Base-by-base conservation (phyloP, 805 yeast species). In the Dipodascopsis tothii region DNA sequence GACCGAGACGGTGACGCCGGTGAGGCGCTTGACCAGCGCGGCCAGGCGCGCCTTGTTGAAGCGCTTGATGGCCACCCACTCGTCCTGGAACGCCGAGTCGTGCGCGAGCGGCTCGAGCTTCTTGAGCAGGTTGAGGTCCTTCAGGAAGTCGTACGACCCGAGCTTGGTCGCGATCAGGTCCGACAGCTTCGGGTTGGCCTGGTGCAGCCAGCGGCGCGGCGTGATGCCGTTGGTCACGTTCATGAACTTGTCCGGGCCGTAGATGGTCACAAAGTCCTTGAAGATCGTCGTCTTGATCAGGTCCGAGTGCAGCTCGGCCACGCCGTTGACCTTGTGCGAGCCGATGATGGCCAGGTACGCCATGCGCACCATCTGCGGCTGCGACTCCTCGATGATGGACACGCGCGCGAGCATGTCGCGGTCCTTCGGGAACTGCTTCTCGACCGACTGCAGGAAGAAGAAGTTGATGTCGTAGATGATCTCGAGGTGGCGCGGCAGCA, bases 141-240 rank as follows among this genome's bases (percentile, higher is more conserved):
- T 76, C 63, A 87, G 69, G 62, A 69, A 87, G 19, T 74, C 76
- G 59, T 80, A 81, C 47, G 80, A 77, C 21, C 86, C 80, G 41
- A 86, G 70, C 55, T 78, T 78, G 40, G 77, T 72, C 35, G 84
- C 73, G 60, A 88, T 88, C 54, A 87, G 72, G n/a, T 66, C 68
- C 16, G 92, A 74, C 56, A 87, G 71, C 54, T 70, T 72, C 7
- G 96, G 96, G 64, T 87, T 88, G 40, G 96, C 95, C 68, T 87
- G 95, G 62, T 78, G 80, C 61, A 87, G 74, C 96, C 96, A 87
- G 68, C 96, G 80, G 73, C 96, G 79, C 56, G 96, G 96, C 2
- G 96, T 87, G 60, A 87, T 79, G 68, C 96, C 96, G 64, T 87
- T 87, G 39, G 96, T 87, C 49, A 87, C 95, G 58, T 87, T 87